A percentile compares a stretch with the other conserved stretches of the same genome.
phyloP scores from a whole-genome alignment of 225 moss, liverwort and hornwort species.

The Neckera pumila region DNA sequence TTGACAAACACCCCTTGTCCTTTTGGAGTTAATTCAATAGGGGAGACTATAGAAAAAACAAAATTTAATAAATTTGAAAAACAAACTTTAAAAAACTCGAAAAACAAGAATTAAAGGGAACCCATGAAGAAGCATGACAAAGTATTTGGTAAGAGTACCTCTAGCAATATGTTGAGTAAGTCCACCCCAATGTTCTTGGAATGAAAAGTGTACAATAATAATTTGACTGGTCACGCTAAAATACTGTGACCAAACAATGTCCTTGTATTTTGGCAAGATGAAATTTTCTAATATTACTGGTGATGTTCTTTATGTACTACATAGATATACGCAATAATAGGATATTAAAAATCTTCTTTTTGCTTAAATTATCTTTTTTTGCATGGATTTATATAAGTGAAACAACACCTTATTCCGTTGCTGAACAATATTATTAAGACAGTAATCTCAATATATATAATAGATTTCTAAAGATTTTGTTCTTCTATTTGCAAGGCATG shows the following conservation, averaged over 20 bases:
- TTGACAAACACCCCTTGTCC: not conserved
- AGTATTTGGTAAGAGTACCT: rapidly evolving
- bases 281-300: not conserved
- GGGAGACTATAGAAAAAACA: not conserved
- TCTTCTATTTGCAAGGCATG: too few relatives aligned
- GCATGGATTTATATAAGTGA: not conserved
- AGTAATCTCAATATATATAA: not conserved
- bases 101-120: not conserved
- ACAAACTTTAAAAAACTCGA: not conserved
- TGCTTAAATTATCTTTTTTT: not conserved
- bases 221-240: too few relatives aligned
- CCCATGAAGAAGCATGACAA: not conserved
- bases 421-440: not conserved
- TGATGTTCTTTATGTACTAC: not conserved
- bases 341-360: not conserved
- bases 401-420: too few relatives aligned
- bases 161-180: rapidly evolving
- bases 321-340: rapidly evolving
- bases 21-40: not conserved
- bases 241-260: not conserved
- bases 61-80: not conserved
- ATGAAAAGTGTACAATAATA: not conserved
- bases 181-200: rapidly evolving
- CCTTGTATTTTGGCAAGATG: not conserved
- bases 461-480: not conserved